Percentiles rank a stretch among this genome's conserved stretches.
phyloP scores from a whole-genome alignment of 2,329 filamentous ascomycete genomes.

The Ceratocystis papillata region DNA sequence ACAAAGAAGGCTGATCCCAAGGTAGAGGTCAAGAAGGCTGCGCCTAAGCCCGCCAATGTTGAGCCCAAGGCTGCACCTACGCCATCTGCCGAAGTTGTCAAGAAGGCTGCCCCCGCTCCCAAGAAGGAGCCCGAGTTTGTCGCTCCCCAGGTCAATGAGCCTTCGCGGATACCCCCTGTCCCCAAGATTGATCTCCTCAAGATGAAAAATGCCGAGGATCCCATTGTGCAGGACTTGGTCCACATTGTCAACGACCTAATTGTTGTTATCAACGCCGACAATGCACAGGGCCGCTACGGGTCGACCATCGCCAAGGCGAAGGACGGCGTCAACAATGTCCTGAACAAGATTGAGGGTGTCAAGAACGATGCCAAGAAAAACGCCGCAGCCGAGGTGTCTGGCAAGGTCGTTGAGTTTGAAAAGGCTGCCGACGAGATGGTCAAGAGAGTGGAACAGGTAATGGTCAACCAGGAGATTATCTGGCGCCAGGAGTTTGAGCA shows the following conservation, averaged over 20 bases:
- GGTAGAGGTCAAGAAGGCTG: slow-evolving; percentile 28
- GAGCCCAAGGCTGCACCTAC: slow-evolving; percentile 28
- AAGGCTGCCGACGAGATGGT: slow-evolving; percentile 79
- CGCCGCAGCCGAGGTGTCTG: slow-evolving; percentile 63
- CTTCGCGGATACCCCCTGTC: slow-evolving; percentile 51
- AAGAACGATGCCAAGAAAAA: slow-evolving; percentile 58
- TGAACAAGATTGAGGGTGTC: slow-evolving; percentile 63
- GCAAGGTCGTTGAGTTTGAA: slow-evolving; percentile 70
- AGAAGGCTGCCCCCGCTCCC: slow-evolving; percentile 27
- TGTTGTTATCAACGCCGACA: slow-evolving; percentile 79
- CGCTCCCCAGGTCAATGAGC: slow-evolving; percentile 54
- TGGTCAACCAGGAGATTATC: slow-evolving; percentile 66
- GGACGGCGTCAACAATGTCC: slow-evolving; percentile 65
- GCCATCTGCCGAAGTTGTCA: slow-evolving; percentile 30
- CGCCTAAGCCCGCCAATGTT: slow-evolving; percentile 29
- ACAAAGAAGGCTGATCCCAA: slow-evolving; percentile 29
- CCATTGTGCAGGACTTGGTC: slow-evolving; percentile 82
- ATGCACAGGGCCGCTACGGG: slow-evolving; percentile 64
- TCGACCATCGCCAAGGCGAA: slow-evolving; percentile 77
- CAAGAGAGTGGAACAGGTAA: slow-evolving; percentile 70
- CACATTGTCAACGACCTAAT: slow-evolving; percentile 96
- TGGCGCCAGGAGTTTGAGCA: slow-evolving; percentile 81
- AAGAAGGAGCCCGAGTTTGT: slow-evolving; percentile 35
- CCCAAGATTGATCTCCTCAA: slow-evolving; percentile 67
- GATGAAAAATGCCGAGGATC: slow-evolving; percentile 66